Conservation (phyloP, 2,329 filamentous ascomycete genomes). For the Curvularia lunata region DNA sequence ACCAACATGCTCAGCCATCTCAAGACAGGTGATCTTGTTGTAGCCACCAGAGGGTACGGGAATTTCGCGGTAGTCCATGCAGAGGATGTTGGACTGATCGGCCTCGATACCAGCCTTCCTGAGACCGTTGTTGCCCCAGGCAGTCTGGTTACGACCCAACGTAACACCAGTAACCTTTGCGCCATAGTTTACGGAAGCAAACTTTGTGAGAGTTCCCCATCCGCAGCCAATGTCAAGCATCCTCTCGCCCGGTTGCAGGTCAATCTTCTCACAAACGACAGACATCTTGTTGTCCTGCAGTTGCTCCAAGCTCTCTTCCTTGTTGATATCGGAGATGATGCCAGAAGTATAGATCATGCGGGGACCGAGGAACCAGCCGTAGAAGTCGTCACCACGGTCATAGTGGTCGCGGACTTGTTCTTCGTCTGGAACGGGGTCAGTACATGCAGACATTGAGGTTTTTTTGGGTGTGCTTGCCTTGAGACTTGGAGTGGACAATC, state of each 20-base stretch:
- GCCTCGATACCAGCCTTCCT: constrained; percentile 82
- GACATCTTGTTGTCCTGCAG: constrained; percentile 97
- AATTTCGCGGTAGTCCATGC: constrained; percentile 97
- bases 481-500: constrained; percentile 88
- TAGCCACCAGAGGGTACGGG: constrained; percentile 78
- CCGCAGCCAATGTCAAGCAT: constrained; percentile 96
- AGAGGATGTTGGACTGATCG: constrained; percentile 88
- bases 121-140: constrained; percentile 92
- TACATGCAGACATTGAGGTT: constrained; percentile 1
- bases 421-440: constrained; percentile 68
- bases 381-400: constrained; percentile 97
- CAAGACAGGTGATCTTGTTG: constrained; percentile 95
- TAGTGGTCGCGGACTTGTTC: constrained; percentile 98
- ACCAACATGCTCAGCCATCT: constrained; percentile 99
- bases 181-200: constrained; percentile 90
- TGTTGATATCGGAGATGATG: constrained; percentile 84
- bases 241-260: constrained; percentile 76
- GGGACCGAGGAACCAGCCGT: constrained; percentile 96
- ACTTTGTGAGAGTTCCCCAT: constrained; percentile 95
- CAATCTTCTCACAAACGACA: constrained; percentile 95
- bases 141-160: constrained; percentile 93
- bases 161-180: constrained; percentile 87
- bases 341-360: constrained; percentile 99
- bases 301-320: constrained; percentile 90
- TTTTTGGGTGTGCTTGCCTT: constrained; percentile 64